A percentile compares a stretch with the other conserved stretches of the same genome.
Conservation (phyloP, 441 rosid species). For the Jatropha podagrica region DNA sequence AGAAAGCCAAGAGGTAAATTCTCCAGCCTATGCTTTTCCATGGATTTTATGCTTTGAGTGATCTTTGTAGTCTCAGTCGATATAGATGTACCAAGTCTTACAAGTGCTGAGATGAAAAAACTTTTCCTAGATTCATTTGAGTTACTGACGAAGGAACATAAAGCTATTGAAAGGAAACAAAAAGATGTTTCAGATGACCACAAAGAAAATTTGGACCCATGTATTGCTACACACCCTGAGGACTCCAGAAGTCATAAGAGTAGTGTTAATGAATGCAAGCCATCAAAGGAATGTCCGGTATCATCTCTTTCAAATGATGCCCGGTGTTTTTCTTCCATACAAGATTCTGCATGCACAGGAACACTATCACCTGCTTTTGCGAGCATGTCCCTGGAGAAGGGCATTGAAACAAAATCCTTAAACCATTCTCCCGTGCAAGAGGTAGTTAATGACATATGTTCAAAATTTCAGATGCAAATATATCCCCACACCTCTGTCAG, state of each 20-base stretch:
- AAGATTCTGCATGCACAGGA: slow-evolving; percentile 14
- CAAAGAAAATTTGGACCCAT: slow-evolving; percentile 27
- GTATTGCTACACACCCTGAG: slow-evolving; percentile 2
- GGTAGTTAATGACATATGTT: background rate
- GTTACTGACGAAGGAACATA: slow-evolving; percentile 29
- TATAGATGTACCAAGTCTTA: slow-evolving; percentile 10
- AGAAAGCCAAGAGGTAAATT: slow-evolving; percentile 29
- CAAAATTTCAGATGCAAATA: slow-evolving; percentile 2
- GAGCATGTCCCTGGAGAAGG: slow-evolving; percentile 11
- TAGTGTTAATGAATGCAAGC: slow-evolving; percentile 4
- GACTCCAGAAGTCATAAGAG: slow-evolving; percentile 17
- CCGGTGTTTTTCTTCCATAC: background rate
- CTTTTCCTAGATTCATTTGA: slow-evolving; percentile 29
- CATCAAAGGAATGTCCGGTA: slow-evolving; percentile 13
- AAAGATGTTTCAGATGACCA: slow-evolving; percentile 18
- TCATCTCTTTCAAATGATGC: slow-evolving; percentile 13
- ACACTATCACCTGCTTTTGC: background rate
- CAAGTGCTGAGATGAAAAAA: slow-evolving; percentile 11
- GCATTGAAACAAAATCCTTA: slow-evolving; percentile 15
- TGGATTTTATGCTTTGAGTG: slow-evolving; percentile 8
- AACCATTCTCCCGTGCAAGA: background rate
- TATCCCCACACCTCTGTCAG: background rate
- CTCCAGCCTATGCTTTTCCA: slow-evolving; percentile 9
- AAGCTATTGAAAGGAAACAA: slow-evolving; percentile 26
- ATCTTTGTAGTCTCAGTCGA: slow-evolving; percentile 3